Evolutionary conservation across 805 yeast species (phyloP).

Genomic region (Wickerhamiella hasegawae): DNA sequence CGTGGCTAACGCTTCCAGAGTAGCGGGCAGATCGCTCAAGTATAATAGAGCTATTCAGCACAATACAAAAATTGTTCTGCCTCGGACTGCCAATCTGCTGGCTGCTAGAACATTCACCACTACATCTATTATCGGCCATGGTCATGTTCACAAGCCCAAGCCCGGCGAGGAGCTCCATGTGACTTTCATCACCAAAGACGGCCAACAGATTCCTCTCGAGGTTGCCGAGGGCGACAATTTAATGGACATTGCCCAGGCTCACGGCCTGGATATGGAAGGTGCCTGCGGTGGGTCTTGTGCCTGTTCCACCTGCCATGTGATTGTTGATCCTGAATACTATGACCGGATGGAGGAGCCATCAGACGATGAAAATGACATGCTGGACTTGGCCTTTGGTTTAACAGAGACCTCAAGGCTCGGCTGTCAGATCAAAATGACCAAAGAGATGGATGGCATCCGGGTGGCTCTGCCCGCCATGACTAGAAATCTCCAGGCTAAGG

Average conservation of each 20-base stretch:
- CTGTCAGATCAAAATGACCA: slow-evolving; percentile 80
- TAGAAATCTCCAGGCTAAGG: slow-evolving; percentile 70
- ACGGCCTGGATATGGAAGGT: slow-evolving; percentile 85
- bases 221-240: slow-evolving; percentile 86
- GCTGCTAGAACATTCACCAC: background rate
- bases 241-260: slow-evolving; percentile 86
- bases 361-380: slow-evolving; percentile 97
- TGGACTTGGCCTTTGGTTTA: slow-evolving; percentile 91
- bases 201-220: slow-evolving; percentile 63
- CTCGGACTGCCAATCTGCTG: too few species aligned
- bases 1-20: too few species aligned
- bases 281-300: slow-evolving; percentile 99
- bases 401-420: slow-evolving; percentile 95
- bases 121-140: slow-evolving; percentile 31
- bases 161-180: slow-evolving; percentile 85
- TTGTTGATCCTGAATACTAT: slow-evolving; percentile 87
- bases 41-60: too few species aligned
- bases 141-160: slow-evolving; percentile 78
- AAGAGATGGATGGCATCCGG: slow-evolving; percentile 81
- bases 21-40: too few species aligned
- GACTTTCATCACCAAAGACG: slow-evolving; percentile 86
- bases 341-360: slow-evolving; percentile 87
- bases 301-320: slow-evolving; percentile 93
- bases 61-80: too few species aligned
- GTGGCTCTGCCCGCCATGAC: slow-evolving; percentile 98